A percentile compares a stretch with the other conserved stretches of the same genome.
Conservation (phyloP, 2,329 filamentous ascomycete genomes). For the Corynespora cassiicola region DNA sequence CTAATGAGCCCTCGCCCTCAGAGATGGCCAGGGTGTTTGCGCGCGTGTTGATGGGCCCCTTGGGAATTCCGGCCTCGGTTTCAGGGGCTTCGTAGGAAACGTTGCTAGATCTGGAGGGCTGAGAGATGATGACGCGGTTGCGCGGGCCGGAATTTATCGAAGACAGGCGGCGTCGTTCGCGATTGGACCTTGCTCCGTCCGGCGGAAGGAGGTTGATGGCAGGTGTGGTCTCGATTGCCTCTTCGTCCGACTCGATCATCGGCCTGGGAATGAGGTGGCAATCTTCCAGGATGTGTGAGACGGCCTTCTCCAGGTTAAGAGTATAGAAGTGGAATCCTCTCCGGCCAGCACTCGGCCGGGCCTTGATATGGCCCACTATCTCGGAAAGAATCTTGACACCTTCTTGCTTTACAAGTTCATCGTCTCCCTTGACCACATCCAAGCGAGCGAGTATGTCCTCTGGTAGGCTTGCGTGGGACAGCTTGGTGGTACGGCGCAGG, state of each 20-base stretch:
- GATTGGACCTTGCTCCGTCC: constrained; percentile 24
- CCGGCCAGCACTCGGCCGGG: constrained; percentile 53
- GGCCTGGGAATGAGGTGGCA: constrained; percentile 77
- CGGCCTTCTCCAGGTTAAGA: constrained; percentile 92
- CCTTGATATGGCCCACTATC: constrained; percentile 79
- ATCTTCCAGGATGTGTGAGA: constrained; percentile 89
- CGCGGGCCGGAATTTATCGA: constrained; percentile 84
- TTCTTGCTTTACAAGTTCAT: constrained; percentile 79
- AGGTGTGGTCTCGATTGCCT: constrained; percentile 57
- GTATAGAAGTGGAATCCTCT: constrained; percentile 97
- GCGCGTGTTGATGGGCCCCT: constrained; percentile 74
- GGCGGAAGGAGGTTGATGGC: constrained; percentile 39
- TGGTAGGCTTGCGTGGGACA: constrained; percentile 88
- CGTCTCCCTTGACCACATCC: constrained; percentile 76
- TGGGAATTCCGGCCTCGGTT: constrained; percentile 77
- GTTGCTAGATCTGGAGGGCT: constrained; percentile 60
- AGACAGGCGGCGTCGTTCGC: constrained; percentile 68
- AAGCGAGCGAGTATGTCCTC: constrained; percentile 72
- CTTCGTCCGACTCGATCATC: constrained; percentile 38
- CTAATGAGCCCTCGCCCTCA: constrained; percentile 87
- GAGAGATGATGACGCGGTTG: constrained; percentile 84
- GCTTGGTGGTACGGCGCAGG: constrained; percentile 89
- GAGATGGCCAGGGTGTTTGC: constrained; percentile 91
- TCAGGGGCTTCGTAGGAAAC: constrained; percentile 70
- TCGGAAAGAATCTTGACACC: constrained; percentile 85